These are phyloP conservation scores for Staphylotrichum longicolle DNA, from an alignment of 495 filamentous ascomycete species.

Conservation along the genomic window DNA sequence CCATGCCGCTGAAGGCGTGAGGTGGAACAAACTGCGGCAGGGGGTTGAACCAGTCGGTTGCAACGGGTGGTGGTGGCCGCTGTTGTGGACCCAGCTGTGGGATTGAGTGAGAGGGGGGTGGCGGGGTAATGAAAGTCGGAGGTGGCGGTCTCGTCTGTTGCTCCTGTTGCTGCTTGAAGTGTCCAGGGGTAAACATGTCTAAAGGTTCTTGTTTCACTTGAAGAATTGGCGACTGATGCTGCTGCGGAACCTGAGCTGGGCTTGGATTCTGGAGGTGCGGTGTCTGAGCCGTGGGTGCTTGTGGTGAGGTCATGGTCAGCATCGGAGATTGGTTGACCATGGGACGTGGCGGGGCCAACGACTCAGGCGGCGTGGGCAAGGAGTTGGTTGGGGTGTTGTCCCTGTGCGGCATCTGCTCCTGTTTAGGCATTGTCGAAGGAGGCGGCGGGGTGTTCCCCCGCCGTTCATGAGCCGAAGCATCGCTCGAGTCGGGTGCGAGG, in stretches of 20 bases:
- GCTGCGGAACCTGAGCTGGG: conserved; percentile 15
- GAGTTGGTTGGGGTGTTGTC: conserved; percentile 1
- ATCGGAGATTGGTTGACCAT: conserved; percentile 24
- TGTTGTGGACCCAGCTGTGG: conserved; percentile 37
- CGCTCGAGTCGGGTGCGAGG: conserved; percentile 48
- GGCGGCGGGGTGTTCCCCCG: conserved; percentile 26
- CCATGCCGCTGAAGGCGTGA: conserved; percentile 30
- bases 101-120: conserved; percentile 21
- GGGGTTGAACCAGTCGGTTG: conserved; percentile 45
- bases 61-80: conserved; percentile 36
- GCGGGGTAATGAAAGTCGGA: conserved; percentile 41
- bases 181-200: background rate
- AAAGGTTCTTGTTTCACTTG: conserved; percentile 8
- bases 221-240: background rate
- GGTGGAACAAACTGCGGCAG: conserved; percentile 54
- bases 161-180: conserved; percentile 23
- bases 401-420: conserved; percentile 12
- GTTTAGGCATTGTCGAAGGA: conserved; percentile 20
- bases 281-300: conserved; percentile 24
- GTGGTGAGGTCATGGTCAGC: background rate
- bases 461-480: conserved; percentile 22
- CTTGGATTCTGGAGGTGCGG: conserved; percentile 25
- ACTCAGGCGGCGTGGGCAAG: conserved; percentile 35
- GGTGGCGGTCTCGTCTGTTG: conserved; percentile 23
- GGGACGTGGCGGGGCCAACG: conserved; percentile 24